These are phyloP conservation scores for Wallacemonas sp. DNA, from an alignment of 208 protist species.

Conservation along the genomic window DNA sequence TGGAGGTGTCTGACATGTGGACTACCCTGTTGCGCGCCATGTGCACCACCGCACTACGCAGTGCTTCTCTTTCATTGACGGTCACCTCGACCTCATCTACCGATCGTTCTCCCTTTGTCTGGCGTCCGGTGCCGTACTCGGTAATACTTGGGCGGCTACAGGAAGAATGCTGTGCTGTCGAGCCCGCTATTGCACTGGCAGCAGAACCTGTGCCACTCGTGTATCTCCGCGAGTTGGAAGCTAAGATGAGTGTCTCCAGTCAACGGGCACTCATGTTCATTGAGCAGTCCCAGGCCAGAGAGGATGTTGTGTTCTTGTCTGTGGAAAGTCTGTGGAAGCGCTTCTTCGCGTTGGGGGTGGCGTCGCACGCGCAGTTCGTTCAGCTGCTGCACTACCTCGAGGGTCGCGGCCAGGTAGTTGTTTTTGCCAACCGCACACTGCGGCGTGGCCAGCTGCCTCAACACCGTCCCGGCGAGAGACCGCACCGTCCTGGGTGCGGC, in stretches of 20 bases:
- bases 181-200: background rate
- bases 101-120: background rate
- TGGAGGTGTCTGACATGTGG: constrained; percentile 20
- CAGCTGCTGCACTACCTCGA: constrained; percentile 5
- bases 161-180: background rate
- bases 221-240: background rate
- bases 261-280: background rate
- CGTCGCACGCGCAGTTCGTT: background rate
- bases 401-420: background rate
- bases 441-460: background rate
- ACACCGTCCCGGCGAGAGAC: too few relatives aligned
- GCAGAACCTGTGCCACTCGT: background rate
- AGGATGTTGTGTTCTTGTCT: constrained; percentile 4
- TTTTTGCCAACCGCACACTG: background rate
- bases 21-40: constrained; percentile 17
- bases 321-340: constrained; percentile 5
- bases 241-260: constrained; percentile 1
- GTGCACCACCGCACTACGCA: background rate
- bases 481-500: too few relatives aligned
- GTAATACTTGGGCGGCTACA: background rate
- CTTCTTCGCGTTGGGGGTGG: background rate
- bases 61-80: too few relatives aligned
- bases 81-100: background rate
- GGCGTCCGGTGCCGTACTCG: constrained; percentile 1
- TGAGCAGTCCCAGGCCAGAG: constrained; percentile 4